A percentile compares a stretch with the other conserved stretches of the same genome.
Evolutionary conservation across 768 basidiomycete genomes (phyloP).

Genomic region (Termitomyces sp.): DNA sequence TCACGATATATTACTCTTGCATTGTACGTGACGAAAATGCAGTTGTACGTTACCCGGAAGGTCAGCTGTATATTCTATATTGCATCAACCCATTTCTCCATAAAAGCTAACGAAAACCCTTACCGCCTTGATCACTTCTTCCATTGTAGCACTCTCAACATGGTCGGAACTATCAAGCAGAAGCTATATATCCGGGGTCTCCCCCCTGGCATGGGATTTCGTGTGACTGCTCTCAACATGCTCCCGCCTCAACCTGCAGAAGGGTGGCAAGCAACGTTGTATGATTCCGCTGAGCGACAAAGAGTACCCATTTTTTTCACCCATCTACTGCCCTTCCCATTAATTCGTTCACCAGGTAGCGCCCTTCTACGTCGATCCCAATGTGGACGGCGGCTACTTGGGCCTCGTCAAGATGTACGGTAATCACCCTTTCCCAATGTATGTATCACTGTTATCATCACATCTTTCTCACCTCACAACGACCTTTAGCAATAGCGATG

Average conservation of each 20-base stretch:
- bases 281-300: neutral
- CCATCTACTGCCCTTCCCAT: neutral
- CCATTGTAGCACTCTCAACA: neutral
- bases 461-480: neutral
- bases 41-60: neutral
- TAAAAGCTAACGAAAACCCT: neutral
- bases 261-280: neutral
- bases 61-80: neutral
- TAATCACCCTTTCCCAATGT: neutral
- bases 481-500: neutral
- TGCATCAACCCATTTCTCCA: neutral
- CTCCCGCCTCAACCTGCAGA: neutral
- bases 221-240: neutral
- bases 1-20: neutral
- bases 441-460: neutral
- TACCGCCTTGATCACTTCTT: neutral
- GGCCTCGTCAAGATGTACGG: neutral
- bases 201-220: neutral
- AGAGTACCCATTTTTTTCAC: neutral
- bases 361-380: conserved; percentile 1
- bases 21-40: neutral
- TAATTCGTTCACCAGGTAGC: neutral
- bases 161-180: neutral
- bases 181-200: neutral
- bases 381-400: neutral